These are phyloP conservation scores for Saturnispora quitensis DNA, from an alignment of 805 yeast genomes.

Conservation along the genomic window DNA sequence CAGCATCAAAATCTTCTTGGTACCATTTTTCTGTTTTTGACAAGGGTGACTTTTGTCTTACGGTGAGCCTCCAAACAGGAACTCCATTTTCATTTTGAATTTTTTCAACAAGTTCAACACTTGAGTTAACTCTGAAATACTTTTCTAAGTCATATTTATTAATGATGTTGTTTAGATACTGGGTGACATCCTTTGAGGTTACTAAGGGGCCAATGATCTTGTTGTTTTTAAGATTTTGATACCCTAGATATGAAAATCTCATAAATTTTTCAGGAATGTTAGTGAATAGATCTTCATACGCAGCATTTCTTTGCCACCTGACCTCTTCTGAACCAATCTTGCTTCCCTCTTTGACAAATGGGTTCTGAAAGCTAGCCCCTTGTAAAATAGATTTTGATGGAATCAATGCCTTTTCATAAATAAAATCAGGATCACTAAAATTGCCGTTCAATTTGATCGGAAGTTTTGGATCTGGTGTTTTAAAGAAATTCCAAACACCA, in stretches of 20 bases:
- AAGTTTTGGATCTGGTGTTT: slow-evolving; percentile 17
- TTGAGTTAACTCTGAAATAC: slow-evolving; percentile 31
- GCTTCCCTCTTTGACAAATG: slow-evolving; percentile 17
- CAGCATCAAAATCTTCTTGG: slow-evolving; percentile 45
- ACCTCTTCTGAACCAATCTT: slow-evolving; percentile 11
- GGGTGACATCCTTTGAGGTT: slow-evolving; percentile 16
- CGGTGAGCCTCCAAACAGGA: slow-evolving; percentile 11
- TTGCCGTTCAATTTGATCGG: slow-evolving; percentile 10
- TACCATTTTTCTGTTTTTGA: slow-evolving; percentile 31
- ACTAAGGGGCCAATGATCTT: slow-evolving; percentile 10
- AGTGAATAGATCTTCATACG: slow-evolving; percentile 32
- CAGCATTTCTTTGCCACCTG: slow-evolving; percentile 33
- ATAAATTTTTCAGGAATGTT: slow-evolving; percentile 34
- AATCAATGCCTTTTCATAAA: slow-evolving; percentile 10
- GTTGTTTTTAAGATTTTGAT: slow-evolving; percentile 5
- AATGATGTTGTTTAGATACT: slow-evolving; percentile 10
- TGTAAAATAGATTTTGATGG: slow-evolving; percentile 15
- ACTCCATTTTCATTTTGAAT: slow-evolving; percentile 28
- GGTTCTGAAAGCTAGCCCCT: slow-evolving; percentile 27
- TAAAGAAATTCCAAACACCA: slow-evolving; percentile 30
- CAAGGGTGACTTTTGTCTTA: slow-evolving; percentile 9
- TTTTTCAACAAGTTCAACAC: slow-evolving; percentile 31
- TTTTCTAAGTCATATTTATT: slow-evolving; percentile 22
- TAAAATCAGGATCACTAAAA: slow-evolving; percentile 13
- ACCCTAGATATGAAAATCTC: slow-evolving; percentile 29